Conservation (phyloP, 495 filamentous ascomycete species). For the Beverwykella pulmonaria region DNA sequence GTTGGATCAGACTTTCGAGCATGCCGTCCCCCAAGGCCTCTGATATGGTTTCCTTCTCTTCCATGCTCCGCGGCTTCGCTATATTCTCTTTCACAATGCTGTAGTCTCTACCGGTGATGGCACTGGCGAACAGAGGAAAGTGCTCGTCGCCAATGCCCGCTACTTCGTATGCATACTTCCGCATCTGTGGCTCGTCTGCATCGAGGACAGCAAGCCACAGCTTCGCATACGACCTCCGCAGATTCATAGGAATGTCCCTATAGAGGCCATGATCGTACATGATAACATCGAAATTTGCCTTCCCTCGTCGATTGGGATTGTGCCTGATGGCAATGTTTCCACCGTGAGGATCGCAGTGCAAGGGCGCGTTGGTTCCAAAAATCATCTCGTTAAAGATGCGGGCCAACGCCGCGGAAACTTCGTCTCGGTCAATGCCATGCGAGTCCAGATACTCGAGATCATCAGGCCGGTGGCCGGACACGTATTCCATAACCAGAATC, state of each 20-base stretch:
- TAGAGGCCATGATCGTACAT: slow-evolving; percentile 99
- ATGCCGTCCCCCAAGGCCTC: slow-evolving; percentile 83
- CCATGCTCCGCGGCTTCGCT: slow-evolving; percentile 61
- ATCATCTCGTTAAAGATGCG: slow-evolving; percentile 99
- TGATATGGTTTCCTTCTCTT: slow-evolving; percentile 81
- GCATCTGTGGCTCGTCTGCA: slow-evolving; percentile 78
- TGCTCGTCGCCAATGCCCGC: slow-evolving; percentile 88
- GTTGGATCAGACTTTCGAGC: slow-evolving; percentile 80
- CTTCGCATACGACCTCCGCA: slow-evolving; percentile 90
- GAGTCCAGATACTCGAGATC: slow-evolving; percentile 84
- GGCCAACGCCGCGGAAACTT: slow-evolving; percentile 89
- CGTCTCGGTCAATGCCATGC: slow-evolving; percentile 87
- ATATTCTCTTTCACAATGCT: slow-evolving; percentile 65
- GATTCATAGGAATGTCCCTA: slow-evolving; percentile 77
- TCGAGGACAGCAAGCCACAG: slow-evolving; percentile 97
- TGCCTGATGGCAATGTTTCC: slow-evolving; percentile 93
- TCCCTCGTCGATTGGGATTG: slow-evolving; percentile 59
- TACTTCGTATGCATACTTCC: slow-evolving; percentile 83
- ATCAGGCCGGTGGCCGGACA: slow-evolving; percentile 84
- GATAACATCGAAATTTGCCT: slow-evolving; percentile 91
- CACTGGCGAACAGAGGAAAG: slow-evolving; percentile 93
- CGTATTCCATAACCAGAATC: slow-evolving; percentile 94
- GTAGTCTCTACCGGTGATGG: slow-evolving; percentile 94
- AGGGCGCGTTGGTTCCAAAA: slow-evolving; percentile 82
- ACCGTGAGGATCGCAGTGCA: slow-evolving; percentile 98